Conservation (phyloP, 2,329 filamentous ascomycete genomes). For the Diaporthe aspalathi region DNA sequence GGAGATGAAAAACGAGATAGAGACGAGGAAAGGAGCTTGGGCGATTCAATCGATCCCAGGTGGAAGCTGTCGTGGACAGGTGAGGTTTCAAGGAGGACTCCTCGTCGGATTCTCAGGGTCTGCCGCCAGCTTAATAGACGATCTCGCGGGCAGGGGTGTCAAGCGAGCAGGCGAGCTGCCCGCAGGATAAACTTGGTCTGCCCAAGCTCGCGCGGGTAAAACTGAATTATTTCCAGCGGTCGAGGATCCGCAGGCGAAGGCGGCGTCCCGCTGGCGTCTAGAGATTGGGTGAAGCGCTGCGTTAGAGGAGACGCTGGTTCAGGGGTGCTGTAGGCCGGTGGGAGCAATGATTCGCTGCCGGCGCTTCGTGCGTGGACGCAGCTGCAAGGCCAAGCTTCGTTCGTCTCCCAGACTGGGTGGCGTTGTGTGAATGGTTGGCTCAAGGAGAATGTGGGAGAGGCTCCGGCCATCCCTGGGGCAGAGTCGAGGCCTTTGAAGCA, state of each 20-base stretch:
- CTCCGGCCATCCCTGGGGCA: slow-evolving; percentile 5
- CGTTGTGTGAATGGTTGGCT: slow-evolving; percentile 23
- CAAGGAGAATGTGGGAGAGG: slow-evolving; percentile 1
- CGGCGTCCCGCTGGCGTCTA: slow-evolving; percentile 36
- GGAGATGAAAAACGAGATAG: neutral
- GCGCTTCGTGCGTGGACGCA: slow-evolving; percentile 33
- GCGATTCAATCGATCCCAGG: slow-evolving; percentile 16
- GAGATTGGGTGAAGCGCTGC: slow-evolving; percentile 39
- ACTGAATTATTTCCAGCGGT: slow-evolving; percentile 33
- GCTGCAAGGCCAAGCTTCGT: slow-evolving; percentile 33
- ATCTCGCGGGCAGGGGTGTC: slow-evolving; percentile 27
- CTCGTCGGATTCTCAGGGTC: slow-evolving; percentile 3
- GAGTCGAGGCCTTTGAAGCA: slow-evolving; percentile 20
- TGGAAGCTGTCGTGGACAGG: slow-evolving; percentile 33
- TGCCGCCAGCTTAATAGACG: slow-evolving; percentile 31
- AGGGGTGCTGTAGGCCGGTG: slow-evolving; percentile 6
- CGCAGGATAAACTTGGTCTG: slow-evolving; percentile 27
- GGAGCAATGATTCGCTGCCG: slow-evolving; percentile 37
- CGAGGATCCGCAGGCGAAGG: slow-evolving; percentile 32
- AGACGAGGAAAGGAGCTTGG: neutral
- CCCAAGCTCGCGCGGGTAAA: slow-evolving; percentile 31
- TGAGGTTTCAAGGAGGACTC: slow-evolving; percentile 3
- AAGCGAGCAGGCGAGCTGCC: slow-evolving; percentile 11
- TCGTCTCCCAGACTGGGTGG: slow-evolving; percentile 21
- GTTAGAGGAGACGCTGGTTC: slow-evolving; percentile 38